phyloP scores from a whole-genome alignment of 805 yeast species.

The Cyberlindnera maritima region DNA sequence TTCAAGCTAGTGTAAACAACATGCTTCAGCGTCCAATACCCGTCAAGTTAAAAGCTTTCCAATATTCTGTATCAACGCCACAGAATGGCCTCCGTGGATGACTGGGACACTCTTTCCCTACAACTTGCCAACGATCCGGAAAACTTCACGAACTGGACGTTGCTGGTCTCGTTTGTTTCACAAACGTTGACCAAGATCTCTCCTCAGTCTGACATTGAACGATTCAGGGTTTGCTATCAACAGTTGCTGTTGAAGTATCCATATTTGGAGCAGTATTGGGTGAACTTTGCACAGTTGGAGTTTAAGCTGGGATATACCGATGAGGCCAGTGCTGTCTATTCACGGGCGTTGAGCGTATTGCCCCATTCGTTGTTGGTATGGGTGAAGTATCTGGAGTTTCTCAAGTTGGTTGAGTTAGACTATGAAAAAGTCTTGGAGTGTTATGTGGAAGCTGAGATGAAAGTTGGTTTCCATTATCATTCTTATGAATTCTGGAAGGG shows the following conservation, averaged over 20 bases:
- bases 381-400: conserved; percentile 45
- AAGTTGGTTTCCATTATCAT: conserved; percentile 52
- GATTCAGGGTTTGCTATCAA: conserved; percentile 39
- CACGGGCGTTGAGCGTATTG: conserved; percentile 36
- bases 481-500: conserved; percentile 48
- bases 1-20: too few species aligned
- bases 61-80: neutral
- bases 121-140: conserved; percentile 32
- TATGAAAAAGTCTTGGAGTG: conserved; percentile 32
- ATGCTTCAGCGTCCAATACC: too few species aligned
- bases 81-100: conserved; percentile 9
- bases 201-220: conserved; percentile 14
- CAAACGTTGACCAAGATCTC: conserved; percentile 36
- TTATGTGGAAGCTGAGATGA: conserved; percentile 46
- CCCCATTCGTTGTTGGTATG: conserved; percentile 50
- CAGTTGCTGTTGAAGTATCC: conserved; percentile 48
- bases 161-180: conserved; percentile 33
- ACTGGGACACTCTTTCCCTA: conserved; percentile 19
- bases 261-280: conserved; percentile 52
- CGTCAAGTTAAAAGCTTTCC: too few species aligned
- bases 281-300: conserved; percentile 49
- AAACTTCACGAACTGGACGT: conserved; percentile 37
- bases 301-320: conserved; percentile 42
- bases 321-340: conserved; percentile 35
- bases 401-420: conserved; percentile 27